A percentile compares a stretch with the other conserved stretches of the same genome.
Conservation (phyloP, 352 stramenopile species). For the Phytophthora europaea region DNA sequence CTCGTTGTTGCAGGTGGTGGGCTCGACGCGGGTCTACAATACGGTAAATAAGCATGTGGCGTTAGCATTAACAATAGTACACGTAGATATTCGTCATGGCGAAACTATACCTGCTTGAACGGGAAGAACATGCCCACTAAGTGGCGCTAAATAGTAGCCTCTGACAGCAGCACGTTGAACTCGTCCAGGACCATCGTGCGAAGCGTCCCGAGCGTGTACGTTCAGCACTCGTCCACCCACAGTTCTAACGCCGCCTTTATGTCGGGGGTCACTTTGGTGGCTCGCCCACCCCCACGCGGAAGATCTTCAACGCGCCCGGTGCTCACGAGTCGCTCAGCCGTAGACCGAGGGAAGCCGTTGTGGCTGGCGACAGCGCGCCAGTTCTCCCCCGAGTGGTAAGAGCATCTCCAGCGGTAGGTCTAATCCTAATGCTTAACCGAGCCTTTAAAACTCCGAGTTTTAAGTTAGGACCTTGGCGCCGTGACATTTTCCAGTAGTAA, state of each 20-base stretch:
- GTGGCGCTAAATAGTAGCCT: constrained; percentile 18
- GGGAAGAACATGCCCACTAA: constrained; percentile 20
- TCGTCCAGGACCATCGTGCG: background rate
- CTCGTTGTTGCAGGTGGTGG: background rate
- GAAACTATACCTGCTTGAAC: constrained; percentile 16
- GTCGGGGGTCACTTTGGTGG: constrained; percentile 1
- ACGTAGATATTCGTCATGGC: no score
- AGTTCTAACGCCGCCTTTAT: background rate
- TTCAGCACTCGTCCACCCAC: constrained; percentile 5
- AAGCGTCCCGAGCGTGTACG: background rate
- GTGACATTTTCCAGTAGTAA: no score
- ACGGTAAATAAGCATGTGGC: no score
- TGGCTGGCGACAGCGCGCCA: background rate
- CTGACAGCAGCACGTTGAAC: constrained; percentile 7
- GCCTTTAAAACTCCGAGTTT: no score
- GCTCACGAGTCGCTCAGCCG: background rate
- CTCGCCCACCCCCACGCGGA: background rate
- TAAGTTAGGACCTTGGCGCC: no score
- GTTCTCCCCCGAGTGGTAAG: background rate
- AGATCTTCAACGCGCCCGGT: background rate
- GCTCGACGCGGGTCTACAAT: no score
- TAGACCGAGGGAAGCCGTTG: constrained; percentile 1
- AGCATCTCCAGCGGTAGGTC: no score
- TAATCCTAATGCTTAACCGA: no score
- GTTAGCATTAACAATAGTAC: no score